Evolutionary conservation across 2,329 filamentous ascomycete genomes (phyloP), one percentile per base, ranked within the genome.

Genomic region (Colletotrichum sp.): DNA sequence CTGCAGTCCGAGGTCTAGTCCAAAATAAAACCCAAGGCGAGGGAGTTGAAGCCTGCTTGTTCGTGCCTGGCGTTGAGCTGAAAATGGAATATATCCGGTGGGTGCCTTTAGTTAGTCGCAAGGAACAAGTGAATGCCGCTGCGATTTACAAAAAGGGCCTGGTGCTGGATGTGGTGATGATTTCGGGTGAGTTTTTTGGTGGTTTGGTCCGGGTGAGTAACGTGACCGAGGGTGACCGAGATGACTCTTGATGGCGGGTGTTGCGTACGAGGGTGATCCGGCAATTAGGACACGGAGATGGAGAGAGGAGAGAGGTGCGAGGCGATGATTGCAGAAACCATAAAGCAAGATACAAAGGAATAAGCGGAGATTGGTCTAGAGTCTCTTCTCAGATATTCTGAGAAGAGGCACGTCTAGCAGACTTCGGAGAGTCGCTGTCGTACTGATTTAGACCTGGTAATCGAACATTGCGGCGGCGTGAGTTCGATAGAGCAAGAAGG

Each of bases 391-490:
- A 66, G 63, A 63, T 62, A 36, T 72, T 65, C 65, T 61, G 65
- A 71, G 74, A 69, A 75, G 73, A 74, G 71, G 77, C 75, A 75
- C 71, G 71, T 74, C 71, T 81, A 89, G 89, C 89, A 89, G 88
- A 90, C 89, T 89, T 86, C 86, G 80, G 82, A 84, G 84, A 89
- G 88, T 88, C 88, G 89, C 86, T 87, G 86, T 85, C 79, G 82
- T 84, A 83, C 71, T 82, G 79, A 78, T 87, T 86, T 87, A 90
- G 83, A 90, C 85, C 85, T 84, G 84, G 81, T 81, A 87, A 83
- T 86, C 87, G 87, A 89, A 89, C 88, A 91, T 90, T 83, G 86
- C 86, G 86, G 83, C 85, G 84, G 84, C 84, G 81, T 82, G 87
- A 85, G 87, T 87, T 90, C 86, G 87, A 87, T 87, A 81, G 81